These are phyloP conservation scores for Podila horticola DNA, from an alignment of 192 early-diverging fungal genomes.

Conservation along the genomic window DNA sequence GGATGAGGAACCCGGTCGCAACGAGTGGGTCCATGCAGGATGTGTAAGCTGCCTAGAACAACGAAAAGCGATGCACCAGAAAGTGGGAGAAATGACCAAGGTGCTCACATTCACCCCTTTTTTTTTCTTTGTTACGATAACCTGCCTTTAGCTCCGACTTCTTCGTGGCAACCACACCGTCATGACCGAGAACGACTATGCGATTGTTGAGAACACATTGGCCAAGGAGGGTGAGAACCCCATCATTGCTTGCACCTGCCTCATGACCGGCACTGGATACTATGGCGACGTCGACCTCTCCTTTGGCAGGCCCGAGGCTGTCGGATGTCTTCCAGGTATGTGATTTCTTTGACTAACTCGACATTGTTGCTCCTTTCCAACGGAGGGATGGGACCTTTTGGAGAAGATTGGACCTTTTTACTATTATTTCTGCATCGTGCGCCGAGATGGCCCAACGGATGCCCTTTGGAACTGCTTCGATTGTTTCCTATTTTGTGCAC, in stretches of 20 bases:
- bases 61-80: neutral
- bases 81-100: neutral
- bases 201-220: constrained; percentile 31
- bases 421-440: neutral
- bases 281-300: constrained; percentile 18
- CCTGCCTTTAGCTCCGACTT: constrained; percentile 10
- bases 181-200: constrained; percentile 31
- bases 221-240: constrained; percentile 31
- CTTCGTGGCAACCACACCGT: constrained; percentile 12
- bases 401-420: neutral
- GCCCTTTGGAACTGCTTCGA: no score
- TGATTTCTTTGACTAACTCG: no score
- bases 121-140: neutral
- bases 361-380: neutral
- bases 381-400: neutral
- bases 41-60: neutral
- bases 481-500: constrained; percentile 6
- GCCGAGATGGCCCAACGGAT: neutral
- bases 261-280: constrained; percentile 11
- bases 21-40: neutral
- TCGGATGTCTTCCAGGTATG: constrained; percentile 26
- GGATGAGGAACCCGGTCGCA: neutral
- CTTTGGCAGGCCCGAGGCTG: constrained; percentile 17
- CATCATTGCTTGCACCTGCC: constrained; percentile 22
- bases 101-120: neutral